Conservation (phyloP, 768 basidiomycete species). For the Leccinellum luteum region DNA sequence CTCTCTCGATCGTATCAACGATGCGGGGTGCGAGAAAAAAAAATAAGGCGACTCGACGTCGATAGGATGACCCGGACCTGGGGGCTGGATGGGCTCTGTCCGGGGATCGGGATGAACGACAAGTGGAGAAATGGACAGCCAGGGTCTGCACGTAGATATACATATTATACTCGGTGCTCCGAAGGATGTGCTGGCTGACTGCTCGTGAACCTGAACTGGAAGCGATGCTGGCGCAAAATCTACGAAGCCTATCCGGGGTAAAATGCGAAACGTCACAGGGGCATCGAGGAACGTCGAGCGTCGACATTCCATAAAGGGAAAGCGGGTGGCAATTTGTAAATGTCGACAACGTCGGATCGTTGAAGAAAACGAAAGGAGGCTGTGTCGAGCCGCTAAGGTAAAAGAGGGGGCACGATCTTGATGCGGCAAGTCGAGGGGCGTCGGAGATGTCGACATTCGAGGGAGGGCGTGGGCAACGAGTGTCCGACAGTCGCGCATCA, state of each 20-base stretch:
- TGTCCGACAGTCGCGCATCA: neutral
- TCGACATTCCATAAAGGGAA: slow-evolving; percentile 3
- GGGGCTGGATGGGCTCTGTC: neutral
- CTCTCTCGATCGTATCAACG: neutral
- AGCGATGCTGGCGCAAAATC: neutral
- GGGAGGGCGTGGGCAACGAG: slow-evolving; percentile 2
- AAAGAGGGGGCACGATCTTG: neutral
- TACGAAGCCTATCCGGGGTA: neutral
- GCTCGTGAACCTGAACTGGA: neutral
- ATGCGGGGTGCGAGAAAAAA: neutral
- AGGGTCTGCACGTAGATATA: neutral
- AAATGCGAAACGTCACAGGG: slow-evolving; percentile 1
- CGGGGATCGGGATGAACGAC: neutral
- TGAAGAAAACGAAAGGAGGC: neutral
- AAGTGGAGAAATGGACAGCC: neutral
- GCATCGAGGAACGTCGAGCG: neutral
- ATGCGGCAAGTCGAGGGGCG: neutral
- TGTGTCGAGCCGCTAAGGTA: too few species aligned
- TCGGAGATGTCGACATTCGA: slow-evolving; percentile 7
- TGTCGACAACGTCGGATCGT: neutral
- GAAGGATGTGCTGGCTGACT: neutral
- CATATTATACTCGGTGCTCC: neutral
- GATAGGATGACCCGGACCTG: neutral
- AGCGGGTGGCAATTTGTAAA: neutral
- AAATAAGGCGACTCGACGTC: neutral